Percentiles rank a stretch among this genome's conserved stretches.
Evolutionary conservation across 768 basidiomycete species (phyloP).

Genomic region (Lentinula lateritia): DNA sequence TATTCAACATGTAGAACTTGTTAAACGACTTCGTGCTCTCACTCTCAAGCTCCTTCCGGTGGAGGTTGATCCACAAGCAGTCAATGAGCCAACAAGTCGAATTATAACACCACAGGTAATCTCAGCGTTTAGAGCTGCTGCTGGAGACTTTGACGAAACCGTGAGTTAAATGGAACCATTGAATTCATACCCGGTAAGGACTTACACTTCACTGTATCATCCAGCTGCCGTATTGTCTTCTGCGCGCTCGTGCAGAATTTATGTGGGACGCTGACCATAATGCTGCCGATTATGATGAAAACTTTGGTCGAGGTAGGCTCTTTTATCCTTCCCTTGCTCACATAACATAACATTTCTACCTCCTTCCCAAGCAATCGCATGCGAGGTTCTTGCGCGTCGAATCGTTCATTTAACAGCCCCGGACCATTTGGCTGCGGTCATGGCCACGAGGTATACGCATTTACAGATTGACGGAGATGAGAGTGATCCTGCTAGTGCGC

Average conservation of each 20-base stretch:
- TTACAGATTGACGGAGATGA: constrained; percentile 68
- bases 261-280: constrained; percentile 77
- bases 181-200: neutral
- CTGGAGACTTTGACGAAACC: constrained; percentile 84
- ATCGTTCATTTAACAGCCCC: constrained; percentile 66
- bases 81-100: constrained; percentile 75
- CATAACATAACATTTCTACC: constrained; percentile 8
- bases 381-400: constrained; percentile 77
- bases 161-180: constrained; percentile 35
- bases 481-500: constrained; percentile 68
- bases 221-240: constrained; percentile 78
- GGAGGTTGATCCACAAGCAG: constrained; percentile 60
- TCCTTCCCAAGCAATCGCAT: constrained; percentile 55
- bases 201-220: neutral
- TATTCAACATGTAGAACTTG: constrained; percentile 49
- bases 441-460: constrained; percentile 76
- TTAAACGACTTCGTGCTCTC: constrained; percentile 73
- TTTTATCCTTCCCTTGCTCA: neutral
- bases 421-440: constrained; percentile 61
- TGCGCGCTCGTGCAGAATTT: constrained; percentile 75
- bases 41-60: constrained; percentile 74
- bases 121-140: constrained; percentile 68
- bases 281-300: constrained; percentile 85
- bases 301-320: constrained; percentile 61
- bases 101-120: constrained; percentile 82